Conservation (phyloP, 176 grass and related monocot genomes). For the Melocanna baccifera region DNA sequence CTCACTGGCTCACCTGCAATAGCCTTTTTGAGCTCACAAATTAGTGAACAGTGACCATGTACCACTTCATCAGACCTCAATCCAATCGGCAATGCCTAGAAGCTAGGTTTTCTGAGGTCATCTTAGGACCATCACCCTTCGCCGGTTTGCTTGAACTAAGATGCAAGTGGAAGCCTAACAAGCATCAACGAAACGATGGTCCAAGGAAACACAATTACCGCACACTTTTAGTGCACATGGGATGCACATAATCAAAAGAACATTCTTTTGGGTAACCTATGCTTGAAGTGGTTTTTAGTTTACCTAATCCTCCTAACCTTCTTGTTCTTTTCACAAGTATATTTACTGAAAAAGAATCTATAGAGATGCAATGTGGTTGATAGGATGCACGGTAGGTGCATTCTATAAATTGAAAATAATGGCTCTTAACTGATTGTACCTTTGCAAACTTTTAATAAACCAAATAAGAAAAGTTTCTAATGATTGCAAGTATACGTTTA, state of each 20-base stretch:
- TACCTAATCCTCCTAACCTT: slow-evolving; percentile 22
- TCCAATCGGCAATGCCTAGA: neutral
- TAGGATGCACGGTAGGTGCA: slow-evolving; percentile 3
- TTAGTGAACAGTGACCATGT: neutral
- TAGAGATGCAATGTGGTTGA: neutral
- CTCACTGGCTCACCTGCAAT: neutral
- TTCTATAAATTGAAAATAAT: slow-evolving; percentile 2
- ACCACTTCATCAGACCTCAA: neutral
- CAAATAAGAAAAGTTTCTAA: neutral
- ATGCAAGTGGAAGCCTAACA: slow-evolving; percentile 17
- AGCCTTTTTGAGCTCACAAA: neutral
- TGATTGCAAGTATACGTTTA: neutral
- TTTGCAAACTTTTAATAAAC: neutral
- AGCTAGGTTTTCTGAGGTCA: neutral
- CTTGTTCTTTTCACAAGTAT: slow-evolving; percentile 1
- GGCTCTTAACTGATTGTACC: neutral
- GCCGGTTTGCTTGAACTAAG: neutral
- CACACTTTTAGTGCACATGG: slow-evolving; percentile 29
- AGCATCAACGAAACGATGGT: slow-evolving; percentile 12
- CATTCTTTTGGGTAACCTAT: neutral
- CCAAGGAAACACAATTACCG: slow-evolving; percentile 11
- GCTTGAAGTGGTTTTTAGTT: neutral
- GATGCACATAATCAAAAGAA: slow-evolving; percentile 6
- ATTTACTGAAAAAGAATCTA: neutral
- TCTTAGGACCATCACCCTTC: neutral